These are phyloP conservation scores for Fusarium irregulare DNA, from an alignment of 2,329 filamentous ascomycete genomes.

Conservation along the genomic window DNA sequence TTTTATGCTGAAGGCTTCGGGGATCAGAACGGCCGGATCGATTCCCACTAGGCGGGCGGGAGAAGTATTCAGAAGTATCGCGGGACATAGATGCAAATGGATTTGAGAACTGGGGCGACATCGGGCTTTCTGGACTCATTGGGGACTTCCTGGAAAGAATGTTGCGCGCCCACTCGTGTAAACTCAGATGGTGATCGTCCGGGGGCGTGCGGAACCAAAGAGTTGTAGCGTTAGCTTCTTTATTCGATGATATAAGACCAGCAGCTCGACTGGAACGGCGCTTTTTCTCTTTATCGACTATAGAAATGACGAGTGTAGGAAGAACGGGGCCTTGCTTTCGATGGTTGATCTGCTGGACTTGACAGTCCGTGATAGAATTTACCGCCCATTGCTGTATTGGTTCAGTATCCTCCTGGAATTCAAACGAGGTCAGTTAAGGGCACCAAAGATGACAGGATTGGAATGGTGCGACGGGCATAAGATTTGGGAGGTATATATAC, in stretches of 20 bases:
- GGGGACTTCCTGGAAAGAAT: constrained; percentile 61
- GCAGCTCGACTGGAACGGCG: constrained; percentile 72
- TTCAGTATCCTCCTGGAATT: constrained; percentile 62
- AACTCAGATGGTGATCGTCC: constrained; percentile 62
- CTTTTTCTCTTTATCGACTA: constrained; percentile 71
- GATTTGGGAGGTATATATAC: constrained; percentile 49
- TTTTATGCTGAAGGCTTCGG: constrained; percentile 58
- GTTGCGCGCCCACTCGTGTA: constrained; percentile 70
- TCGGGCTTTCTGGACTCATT: constrained; percentile 64
- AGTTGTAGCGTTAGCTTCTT: constrained; percentile 60
- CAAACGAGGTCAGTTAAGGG: constrained; percentile 12
- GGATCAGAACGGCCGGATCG: constrained; percentile 50
- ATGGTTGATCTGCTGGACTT: constrained; percentile 68
- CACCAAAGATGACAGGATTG: background rate
- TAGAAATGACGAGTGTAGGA: constrained; percentile 68
- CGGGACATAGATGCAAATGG: constrained; percentile 60
- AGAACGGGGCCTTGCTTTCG: constrained; percentile 70
- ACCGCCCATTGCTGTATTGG: constrained; percentile 65
- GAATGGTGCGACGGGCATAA: background rate
- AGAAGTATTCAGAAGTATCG: constrained; percentile 56
- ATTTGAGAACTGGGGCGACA: constrained; percentile 65
- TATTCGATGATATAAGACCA: constrained; percentile 63
- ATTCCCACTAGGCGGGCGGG: constrained; percentile 59
- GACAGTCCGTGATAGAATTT: constrained; percentile 65
- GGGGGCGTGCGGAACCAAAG: constrained; percentile 67